Percentiles rank a stretch among this genome's conserved stretches.
phyloP scores from a whole-genome alignment of 176 grass and related monocot genomes.

The Hsuehochloa calcarea region DNA sequence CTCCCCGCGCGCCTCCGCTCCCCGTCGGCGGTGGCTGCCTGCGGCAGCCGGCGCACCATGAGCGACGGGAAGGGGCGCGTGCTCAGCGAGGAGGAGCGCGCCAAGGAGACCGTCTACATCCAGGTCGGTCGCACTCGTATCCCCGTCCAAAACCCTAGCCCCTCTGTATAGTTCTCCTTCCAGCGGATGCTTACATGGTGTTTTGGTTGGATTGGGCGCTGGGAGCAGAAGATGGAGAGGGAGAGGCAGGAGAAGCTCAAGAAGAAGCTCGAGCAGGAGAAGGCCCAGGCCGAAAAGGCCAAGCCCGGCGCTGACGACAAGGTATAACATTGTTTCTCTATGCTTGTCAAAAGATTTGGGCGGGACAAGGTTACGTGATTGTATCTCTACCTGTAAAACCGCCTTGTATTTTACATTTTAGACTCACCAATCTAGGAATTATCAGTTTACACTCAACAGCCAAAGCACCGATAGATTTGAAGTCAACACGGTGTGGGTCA shows the following conservation, averaged over 20 bases:
- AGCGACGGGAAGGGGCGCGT: slow-evolving; percentile 71
- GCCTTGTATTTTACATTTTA: neutral
- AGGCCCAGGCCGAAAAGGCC: slow-evolving; percentile 34
- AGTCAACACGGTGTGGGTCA: neutral
- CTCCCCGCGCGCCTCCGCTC: slow-evolving; percentile 45
- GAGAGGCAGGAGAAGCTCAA: slow-evolving; percentile 73
- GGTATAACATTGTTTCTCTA: neutral
- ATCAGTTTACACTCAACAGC: neutral
- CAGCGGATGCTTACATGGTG: neutral
- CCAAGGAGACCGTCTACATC: slow-evolving; percentile 81
- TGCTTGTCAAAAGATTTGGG: neutral
- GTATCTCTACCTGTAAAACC: neutral
- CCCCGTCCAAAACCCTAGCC: neutral
- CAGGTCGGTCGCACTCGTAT: slow-evolving; percentile 30
- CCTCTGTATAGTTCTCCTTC: neutral
- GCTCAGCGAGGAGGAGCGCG: slow-evolving; percentile 72
- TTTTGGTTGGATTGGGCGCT: neutral
- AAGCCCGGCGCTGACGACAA: slow-evolving; percentile 27
- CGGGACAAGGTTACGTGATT: no score
- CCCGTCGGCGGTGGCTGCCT: neutral
- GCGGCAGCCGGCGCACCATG: slow-evolving; percentile 35
- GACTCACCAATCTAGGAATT: neutral
- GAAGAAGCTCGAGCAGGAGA: slow-evolving; percentile 55
- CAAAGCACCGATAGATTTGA: neutral
- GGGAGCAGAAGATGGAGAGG: slow-evolving; percentile 79